Base-by-base conservation (phyloP, 805 yeast genomes). In the Lachancea sp. region DNA sequence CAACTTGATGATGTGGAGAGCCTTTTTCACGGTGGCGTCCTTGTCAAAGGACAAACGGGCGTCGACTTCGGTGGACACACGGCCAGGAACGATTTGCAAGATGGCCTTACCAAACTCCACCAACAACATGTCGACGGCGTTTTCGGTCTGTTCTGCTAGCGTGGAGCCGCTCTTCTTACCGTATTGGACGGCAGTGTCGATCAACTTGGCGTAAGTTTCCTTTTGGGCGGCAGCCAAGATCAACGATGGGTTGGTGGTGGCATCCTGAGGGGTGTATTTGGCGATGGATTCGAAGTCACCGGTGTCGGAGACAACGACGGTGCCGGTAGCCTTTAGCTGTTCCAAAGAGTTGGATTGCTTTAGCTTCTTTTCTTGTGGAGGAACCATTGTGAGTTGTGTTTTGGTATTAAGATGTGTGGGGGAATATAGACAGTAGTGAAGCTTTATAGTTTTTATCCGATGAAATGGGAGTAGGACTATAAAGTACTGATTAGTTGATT, bases 271-370 rank as follows among this genome's bases (percentile, higher is more conserved):
- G 60, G 93, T 87, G 77, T 85, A 93, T 72, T 90, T 88, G 66
- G 96, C 96, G 67, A 93, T 93, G 54, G 93, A 83, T 70, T 88
- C 97, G 68, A 93, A 93, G 71, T 93, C 99, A 74, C 99, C 99
- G 51, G 98, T 89, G 76, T 93, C 99, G 55, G 99, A 87, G 65
- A 93, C 99, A 64, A 93, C 96, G 57, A 79, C 84, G 57, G 99
- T 93, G 59, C 98, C 98, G 47, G 96, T 68, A 54, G 95, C 89
- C 71, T 91, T 93, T 66, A 93, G 82, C 72, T 84, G 90, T 68
- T 84, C 98, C 65, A 93, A 77, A 46, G 97, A 85, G 73, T 80
- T 78, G 34, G 73, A 53, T 18, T 65, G 59, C 68, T 71, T 72
- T 58, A 62, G 67, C 53, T 65, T 63, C 58, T 65, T 65, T 36